These are phyloP conservation scores for Phellopilus nigrolimitatus DNA, from an alignment of 1,284 basidiomycete genomes.

Conservation along the genomic window DNA sequence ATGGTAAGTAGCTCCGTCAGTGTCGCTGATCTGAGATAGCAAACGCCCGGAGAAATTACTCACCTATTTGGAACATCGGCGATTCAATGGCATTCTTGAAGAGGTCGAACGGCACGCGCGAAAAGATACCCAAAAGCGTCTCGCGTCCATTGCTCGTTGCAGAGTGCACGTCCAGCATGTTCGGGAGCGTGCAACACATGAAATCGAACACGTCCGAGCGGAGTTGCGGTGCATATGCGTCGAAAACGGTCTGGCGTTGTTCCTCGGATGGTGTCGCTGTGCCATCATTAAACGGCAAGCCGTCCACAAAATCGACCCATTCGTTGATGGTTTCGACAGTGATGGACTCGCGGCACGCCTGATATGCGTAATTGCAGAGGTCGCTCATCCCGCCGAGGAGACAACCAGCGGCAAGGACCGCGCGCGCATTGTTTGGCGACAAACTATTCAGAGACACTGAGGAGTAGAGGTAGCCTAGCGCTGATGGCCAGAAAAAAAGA, in stretches of 20 bases:
- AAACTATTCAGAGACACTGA: constrained; percentile 62
- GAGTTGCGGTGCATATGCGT: constrained; percentile 63
- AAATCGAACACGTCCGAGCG: constrained; percentile 72
- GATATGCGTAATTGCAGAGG: constrained; percentile 73
- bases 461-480: constrained; percentile 77
- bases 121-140: constrained; percentile 63
- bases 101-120: constrained; percentile 72
- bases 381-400: constrained; percentile 83
- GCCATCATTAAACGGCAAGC: constrained; percentile 51
- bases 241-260: constrained; percentile 56
- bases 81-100: constrained; percentile 78
- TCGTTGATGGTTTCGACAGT: constrained; percentile 63
- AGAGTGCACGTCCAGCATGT: constrained; percentile 41
- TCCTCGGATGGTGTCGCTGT: constrained; percentile 44
- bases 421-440: constrained; percentile 71
- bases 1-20: constrained; percentile 8
- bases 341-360: constrained; percentile 69
- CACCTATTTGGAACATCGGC: constrained; percentile 71
- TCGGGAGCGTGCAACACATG: constrained; percentile 68
- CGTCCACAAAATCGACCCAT: constrained; percentile 74
- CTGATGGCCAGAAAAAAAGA: constrained; percentile 31
- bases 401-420: constrained; percentile 76
- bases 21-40: background rate
- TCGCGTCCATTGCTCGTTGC: constrained; percentile 46
- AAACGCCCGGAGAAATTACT: constrained; percentile 27